Base-by-base conservation (phyloP, 2,329 filamentous ascomycete species). In the Septoria petroselini region DNA sequence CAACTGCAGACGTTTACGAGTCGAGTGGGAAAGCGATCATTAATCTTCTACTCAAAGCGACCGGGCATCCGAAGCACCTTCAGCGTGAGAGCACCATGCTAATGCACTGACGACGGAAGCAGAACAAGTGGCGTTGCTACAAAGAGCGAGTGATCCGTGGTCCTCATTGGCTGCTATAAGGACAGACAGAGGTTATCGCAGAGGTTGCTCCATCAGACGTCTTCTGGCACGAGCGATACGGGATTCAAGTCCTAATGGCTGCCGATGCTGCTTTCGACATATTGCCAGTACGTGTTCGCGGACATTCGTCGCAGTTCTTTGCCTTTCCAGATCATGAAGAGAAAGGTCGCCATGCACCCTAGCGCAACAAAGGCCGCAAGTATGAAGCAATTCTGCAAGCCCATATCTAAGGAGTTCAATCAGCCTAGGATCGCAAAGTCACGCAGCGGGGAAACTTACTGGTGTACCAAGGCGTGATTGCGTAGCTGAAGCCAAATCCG, bases 401-500 rank as follows among this genome's bases (percentile, higher is more conserved):
- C 72, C 62, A 74, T 66, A n/a, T 23, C 42, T 27, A 25, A 21
- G 6, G 23, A n/a, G 17, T 7, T 8, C 12, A 11, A 17, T 38
- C 17, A 38, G 35, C 21, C 19, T 38, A 17, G 11, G 17, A 3
- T 19, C 17, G 35, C 7, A 38, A 7, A 15, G 15, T 9, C 15
- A 38, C 35, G 4, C 11, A 18, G 12, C 15, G 17, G 23, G 23
- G 23, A 5, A 27, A 38, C 35, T 38, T 41, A 21, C 45, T 62
- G 1, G 61, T 63, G 8, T 73, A 58, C 71, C 72, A 74, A 1
- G 71, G 72, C 2, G 71, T 73, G 48, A 74, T 64, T 31, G 76
- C 76, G 59, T 81, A 79, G 18, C 47, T 55, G 47, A 75, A 70
- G 0, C 68, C 73, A 54, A 75, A 75, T 0, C 68, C 69, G 63